These are phyloP conservation scores for Fraxinus sp. DNA, from an alignment of 305 asterid species.

Conservation along the genomic window DNA sequence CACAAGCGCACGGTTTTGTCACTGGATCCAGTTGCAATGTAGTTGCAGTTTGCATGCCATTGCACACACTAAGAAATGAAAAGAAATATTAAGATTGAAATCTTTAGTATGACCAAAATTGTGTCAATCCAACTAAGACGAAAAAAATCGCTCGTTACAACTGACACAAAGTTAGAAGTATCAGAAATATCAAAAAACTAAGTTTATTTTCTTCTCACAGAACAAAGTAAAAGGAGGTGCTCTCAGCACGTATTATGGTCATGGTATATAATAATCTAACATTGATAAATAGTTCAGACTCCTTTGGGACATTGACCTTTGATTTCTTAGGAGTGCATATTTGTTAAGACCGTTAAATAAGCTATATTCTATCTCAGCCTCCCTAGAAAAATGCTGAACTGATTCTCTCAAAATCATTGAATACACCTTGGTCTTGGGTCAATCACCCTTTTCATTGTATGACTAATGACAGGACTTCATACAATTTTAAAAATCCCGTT, in stretches of 20 bases:
- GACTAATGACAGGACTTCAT: neutral
- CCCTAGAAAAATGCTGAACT: neutral
- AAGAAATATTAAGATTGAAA: neutral
- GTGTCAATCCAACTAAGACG: neutral
- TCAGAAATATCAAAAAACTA: neutral
- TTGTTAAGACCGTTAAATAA: neutral
- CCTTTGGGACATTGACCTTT: neutral
- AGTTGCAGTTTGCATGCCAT: slow-evolving; percentile 97
- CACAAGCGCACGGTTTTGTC: slow-evolving; percentile 96
- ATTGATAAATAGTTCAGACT: neutral
- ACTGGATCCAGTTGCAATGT: slow-evolving; percentile 94
- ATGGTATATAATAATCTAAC: neutral
- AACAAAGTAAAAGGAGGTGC: neutral
- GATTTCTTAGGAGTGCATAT: neutral
- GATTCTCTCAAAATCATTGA: neutral
- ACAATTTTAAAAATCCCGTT: neutral
- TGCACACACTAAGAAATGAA: slow-evolving; percentile 65
- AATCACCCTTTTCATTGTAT: neutral
- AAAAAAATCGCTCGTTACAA: neutral
- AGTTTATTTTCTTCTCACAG: neutral
- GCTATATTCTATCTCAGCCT: neutral
- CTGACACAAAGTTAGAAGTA: neutral
- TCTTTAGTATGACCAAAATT: slow-evolving; percentile 1
- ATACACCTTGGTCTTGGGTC: neutral
- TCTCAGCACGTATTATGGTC: neutral